Conservation (phyloP, 2,329 filamentous ascomycete genomes). For the Emmonsia crescens region DNA sequence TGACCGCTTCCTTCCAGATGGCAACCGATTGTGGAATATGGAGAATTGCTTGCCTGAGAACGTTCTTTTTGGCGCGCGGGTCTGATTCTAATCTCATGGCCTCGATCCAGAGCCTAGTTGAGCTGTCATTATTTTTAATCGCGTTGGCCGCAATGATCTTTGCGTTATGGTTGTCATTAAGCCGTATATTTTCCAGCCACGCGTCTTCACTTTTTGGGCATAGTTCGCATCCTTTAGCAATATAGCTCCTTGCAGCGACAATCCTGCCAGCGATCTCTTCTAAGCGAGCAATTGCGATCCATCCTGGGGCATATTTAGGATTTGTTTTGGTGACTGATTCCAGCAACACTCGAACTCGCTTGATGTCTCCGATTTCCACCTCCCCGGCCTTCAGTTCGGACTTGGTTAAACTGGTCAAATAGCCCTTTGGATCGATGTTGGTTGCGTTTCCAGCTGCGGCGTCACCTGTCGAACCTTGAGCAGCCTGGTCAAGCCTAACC, state of each 20-base stretch:
- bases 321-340: constrained; percentile 97
- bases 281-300: constrained; percentile 86
- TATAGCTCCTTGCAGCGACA: constrained; percentile 77
- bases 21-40: constrained; percentile 89
- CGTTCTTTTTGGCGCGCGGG: constrained; percentile 75
- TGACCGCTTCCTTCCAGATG: constrained; percentile 97
- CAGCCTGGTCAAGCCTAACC: constrained; percentile 85
- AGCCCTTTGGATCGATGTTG: constrained; percentile 88
- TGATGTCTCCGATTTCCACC: constrained; percentile 84
- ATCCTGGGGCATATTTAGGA: constrained; percentile 84
- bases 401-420: constrained; percentile 82
- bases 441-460: constrained; percentile 69
- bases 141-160: constrained; percentile 92
- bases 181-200: constrained; percentile 89
- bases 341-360: constrained; percentile 81
- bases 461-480: constrained; percentile 57
- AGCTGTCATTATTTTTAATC: constrained; percentile 81
- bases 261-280: constrained; percentile 90
- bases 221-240: constrained; percentile 75
- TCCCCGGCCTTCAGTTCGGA: constrained; percentile 69
- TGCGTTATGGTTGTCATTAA: constrained; percentile 86
- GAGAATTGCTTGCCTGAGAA: constrained; percentile 81
- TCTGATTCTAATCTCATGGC: constrained; percentile 88
- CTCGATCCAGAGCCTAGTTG: constrained; percentile 84
- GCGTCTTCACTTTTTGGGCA: constrained; percentile 91